Conservation (phyloP, 1,284 basidiomycete species). For the Sanguinoderma infundibulare region DNA sequence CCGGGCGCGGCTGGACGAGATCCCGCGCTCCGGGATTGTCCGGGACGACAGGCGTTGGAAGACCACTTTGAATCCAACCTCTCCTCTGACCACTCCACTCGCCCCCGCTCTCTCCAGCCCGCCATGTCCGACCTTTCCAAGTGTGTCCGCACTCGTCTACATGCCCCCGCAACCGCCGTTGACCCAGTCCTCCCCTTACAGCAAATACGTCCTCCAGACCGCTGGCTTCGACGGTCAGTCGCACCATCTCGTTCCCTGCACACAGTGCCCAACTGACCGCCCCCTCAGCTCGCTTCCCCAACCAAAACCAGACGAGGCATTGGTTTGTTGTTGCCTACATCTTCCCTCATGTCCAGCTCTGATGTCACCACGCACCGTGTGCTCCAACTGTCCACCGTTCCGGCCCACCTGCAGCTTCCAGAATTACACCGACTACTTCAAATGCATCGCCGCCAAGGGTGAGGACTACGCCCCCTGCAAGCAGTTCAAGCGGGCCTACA, state of each 20-base stretch:
- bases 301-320: slow-evolving; percentile 94
- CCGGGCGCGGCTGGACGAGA: slow-evolving; percentile 15
- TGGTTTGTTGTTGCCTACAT: slow-evolving; percentile 60
- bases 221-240: slow-evolving; percentile 83
- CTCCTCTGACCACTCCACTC: slow-evolving; percentile 17
- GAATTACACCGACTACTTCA: slow-evolving; percentile 98
- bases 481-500: slow-evolving; percentile 97
- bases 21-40: slow-evolving; percentile 21
- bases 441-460: slow-evolving; percentile 96
- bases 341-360: not conserved
- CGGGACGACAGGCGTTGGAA: slow-evolving; percentile 27
- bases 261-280: slow-evolving; percentile 3
- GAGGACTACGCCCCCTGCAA: slow-evolving; percentile 98
- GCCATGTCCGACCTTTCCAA: slow-evolving; percentile 72
- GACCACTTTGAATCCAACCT: slow-evolving; percentile 9
- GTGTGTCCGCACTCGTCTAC: slow-evolving; percentile 39
- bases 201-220: slow-evolving; percentile 86
- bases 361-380: not conserved
- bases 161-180: slow-evolving; percentile 11
- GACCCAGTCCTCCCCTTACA: slow-evolving; percentile 35
- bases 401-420: slow-evolving; percentile 68
- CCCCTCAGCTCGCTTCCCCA: slow-evolving; percentile 86
- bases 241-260: not conserved
- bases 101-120: slow-evolving; percentile 14
- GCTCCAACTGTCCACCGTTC: not conserved